These are phyloP conservation scores for Gracilaria domingensis DNA, from an alignment of 23 red algal genomes.

Conservation along the genomic window DNA sequence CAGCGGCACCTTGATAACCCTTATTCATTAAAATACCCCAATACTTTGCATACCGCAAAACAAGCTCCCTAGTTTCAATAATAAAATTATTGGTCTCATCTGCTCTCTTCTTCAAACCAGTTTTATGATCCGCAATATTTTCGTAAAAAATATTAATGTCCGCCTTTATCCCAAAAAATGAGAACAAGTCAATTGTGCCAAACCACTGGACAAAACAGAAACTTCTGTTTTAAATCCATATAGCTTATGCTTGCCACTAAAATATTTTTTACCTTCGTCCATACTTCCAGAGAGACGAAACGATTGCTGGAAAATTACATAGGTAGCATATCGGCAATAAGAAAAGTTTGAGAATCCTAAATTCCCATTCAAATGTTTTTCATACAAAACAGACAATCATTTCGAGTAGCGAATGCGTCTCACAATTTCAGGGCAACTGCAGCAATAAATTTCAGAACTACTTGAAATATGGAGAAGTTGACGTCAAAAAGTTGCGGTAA, in stretches of 20 bases:
- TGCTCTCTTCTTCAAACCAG: background rate
- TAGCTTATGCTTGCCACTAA: constrained; percentile 34
- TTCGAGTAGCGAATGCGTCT: background rate
- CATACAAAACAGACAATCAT: background rate
- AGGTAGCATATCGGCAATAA: constrained; percentile 20
- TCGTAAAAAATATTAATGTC: constrained; percentile 19
- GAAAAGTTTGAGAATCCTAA: background rate
- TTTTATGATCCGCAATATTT: background rate
- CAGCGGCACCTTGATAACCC: constrained; percentile 16
- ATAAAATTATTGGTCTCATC: background rate
- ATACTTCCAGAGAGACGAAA: constrained; percentile 28
- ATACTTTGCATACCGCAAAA: background rate
- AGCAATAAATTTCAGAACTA: background rate
- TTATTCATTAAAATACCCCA: constrained; percentile 27
- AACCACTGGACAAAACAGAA: constrained; percentile 4
- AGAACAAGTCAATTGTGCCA: background rate
- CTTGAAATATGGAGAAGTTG: background rate
- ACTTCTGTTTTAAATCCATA: constrained; percentile 28
- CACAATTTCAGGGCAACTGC: no score
- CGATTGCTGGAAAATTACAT: constrained; percentile 13
- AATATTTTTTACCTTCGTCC: constrained; percentile 18
- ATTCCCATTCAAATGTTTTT: background rate
- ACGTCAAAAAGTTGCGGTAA: background rate
- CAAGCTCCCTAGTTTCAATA: background rate
- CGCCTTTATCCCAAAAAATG: background rate